phyloP scores from a whole-genome alignment of 495 filamentous ascomycete genomes.

The Xylaria flabelliformis region DNA sequence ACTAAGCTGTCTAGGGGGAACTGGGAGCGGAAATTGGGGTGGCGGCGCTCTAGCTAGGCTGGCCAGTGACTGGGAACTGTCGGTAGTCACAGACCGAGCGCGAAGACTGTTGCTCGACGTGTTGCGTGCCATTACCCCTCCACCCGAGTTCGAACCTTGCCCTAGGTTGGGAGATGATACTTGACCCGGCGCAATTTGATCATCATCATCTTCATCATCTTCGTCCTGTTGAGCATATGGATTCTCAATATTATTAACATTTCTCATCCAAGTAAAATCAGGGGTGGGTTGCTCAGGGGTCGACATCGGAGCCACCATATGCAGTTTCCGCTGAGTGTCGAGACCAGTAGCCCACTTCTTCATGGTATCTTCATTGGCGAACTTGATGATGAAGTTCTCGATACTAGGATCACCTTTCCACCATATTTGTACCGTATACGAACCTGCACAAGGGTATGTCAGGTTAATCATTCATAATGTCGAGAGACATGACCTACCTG shows the following conservation, averaged over 20 bases:
- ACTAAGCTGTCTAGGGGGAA: conserved; percentile 59
- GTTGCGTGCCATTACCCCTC: conserved; percentile 69
- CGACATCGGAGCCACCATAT: conserved; percentile 42
- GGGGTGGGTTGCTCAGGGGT: conserved; percentile 48
- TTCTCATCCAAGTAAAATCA: conserved; percentile 79
- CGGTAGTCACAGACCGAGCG: conserved; percentile 78
- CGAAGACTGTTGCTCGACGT: conserved; percentile 80
- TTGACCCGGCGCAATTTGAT: conserved; percentile 39
- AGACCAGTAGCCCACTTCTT: conserved; percentile 82
- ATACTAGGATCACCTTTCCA: conserved; percentile 98
- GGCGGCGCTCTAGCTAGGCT: conserved; percentile 62
- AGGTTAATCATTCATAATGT: conserved; percentile 24
- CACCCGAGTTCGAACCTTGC: conserved; percentile 40
- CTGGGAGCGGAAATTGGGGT: conserved; percentile 71
- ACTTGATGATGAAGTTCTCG: conserved; percentile 94
- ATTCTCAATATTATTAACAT: conserved; percentile 65
- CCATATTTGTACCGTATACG: conserved; percentile 94
- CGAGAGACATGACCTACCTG: conserved; percentile 63
- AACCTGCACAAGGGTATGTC: conserved; percentile 59
- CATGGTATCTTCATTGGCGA: conserved; percentile 87
- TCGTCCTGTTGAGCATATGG: conserved; percentile 83
- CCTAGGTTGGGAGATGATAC: conserved; percentile 46
- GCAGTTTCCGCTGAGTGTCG: conserved; percentile 63
- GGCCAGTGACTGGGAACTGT: conserved; percentile 62
- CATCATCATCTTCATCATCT: conserved; percentile 73